Evolutionary conservation across 768 basidiomycete genomes (phyloP), one percentile per base, ranked within the genome.

Genomic region (Multifurca ochricompacta): DNA sequence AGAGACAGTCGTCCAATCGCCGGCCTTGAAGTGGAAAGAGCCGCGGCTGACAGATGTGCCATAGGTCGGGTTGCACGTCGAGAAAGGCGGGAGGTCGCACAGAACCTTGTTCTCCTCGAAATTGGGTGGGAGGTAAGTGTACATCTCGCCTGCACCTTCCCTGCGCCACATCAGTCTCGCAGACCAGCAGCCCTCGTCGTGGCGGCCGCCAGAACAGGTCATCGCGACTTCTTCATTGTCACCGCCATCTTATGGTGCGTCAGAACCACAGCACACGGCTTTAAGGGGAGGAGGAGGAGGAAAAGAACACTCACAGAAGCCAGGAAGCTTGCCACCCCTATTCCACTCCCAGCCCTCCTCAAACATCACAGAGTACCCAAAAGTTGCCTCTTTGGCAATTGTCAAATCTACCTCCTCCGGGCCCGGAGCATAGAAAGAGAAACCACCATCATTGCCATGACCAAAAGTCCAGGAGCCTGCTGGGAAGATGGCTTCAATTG

Each of bases 371-470:
- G 81, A 78, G 69, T 77, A 78, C 4, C 67, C 77, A 60, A 87
- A 77, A 2, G 80, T 81, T 11, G 79, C 78, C 60, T 87, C 84
- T 64, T 80, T 83, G 18, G 83, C 86, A 3, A 68, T 75, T 47
- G 74, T 74, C 56, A 85, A 68, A 64, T 80, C 76, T 42, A 81
- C 72, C 56, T 67, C 61, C 32, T 59, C 28, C 6, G 80, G 78
- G 3, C 83, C 85, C 37, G 77, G 75, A 40, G 83, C 76, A 66
- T 88, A 87, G 75, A 87, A 85, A 18, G 82, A 83, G 64, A 85
- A 70, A 16, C 85, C 85, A 50, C 83, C 82, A 48, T 68, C 70
- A 13, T 76, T 76, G 18, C 64, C 41, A 57, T 74, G 68, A 11
- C 66, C 64, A 62, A 76, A 77, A 14, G 71, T 79, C 68, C 75